Conservation (phyloP, 495 filamentous ascomycete species). For the Penicillium verhagenii region DNA sequence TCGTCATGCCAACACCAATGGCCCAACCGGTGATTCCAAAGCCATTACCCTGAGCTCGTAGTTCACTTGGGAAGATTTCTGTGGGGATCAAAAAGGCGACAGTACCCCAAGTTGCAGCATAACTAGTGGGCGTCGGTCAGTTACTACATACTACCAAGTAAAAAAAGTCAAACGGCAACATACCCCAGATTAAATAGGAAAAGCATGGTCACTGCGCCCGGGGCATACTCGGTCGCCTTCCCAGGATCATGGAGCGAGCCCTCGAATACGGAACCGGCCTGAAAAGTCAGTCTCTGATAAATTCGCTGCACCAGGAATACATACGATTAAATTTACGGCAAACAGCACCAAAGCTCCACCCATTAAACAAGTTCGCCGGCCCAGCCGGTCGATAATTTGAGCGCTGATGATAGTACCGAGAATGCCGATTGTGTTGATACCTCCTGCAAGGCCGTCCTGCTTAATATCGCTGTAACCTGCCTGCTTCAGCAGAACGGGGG, state of each 20-base stretch:
- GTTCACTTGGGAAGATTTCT: slow-evolving; percentile 52
- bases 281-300: slow-evolving; percentile 2
- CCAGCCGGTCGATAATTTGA: slow-evolving; percentile 52
- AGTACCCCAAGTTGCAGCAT: slow-evolving; percentile 56
- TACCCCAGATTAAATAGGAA: slow-evolving; percentile 53
- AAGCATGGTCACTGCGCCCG: slow-evolving; percentile 50
- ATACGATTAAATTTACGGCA: slow-evolving; percentile 35
- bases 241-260: slow-evolving; percentile 30
- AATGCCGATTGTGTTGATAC: slow-evolving; percentile 54
- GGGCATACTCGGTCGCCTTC: slow-evolving; percentile 35
- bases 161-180: neutral
- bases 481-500: slow-evolving; percentile 39
- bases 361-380: slow-evolving; percentile 46
- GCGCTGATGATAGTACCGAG: slow-evolving; percentile 54
- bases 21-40: slow-evolving; percentile 59
- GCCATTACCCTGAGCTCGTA: slow-evolving; percentile 55
- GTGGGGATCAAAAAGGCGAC: slow-evolving; percentile 54
- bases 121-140: too few relatives aligned
- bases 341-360: slow-evolving; percentile 34
- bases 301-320: neutral
- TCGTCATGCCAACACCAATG: slow-evolving; percentile 54
- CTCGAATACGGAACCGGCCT: slow-evolving; percentile 43
- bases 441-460: slow-evolving; percentile 51
- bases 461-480: slow-evolving; percentile 44
- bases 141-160: too few relatives aligned